A percentile compares a stretch with the other conserved stretches of the same genome.
Conservation (phyloP, 805 yeast genomes). For the Cyberlindnera petersonii region DNA sequence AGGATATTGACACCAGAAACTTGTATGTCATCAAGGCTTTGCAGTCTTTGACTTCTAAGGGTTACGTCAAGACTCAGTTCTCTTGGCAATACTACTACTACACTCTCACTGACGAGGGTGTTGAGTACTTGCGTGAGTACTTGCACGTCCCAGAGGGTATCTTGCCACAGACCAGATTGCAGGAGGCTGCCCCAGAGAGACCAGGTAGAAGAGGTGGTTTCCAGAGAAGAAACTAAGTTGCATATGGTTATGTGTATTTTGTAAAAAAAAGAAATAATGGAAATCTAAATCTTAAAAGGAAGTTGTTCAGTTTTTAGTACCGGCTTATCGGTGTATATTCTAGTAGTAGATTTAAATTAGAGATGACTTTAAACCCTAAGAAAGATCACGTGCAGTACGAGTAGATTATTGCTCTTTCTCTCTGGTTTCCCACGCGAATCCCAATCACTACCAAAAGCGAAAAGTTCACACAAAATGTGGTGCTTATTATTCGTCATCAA, state of each 20-base stretch:
- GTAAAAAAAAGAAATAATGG: conserved; percentile 15
- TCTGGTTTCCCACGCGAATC: no score
- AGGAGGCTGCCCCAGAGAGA: conserved; percentile 83
- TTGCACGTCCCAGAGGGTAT: conserved; percentile 98
- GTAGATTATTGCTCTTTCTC: no score
- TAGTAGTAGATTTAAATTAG: no score
- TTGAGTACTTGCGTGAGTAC: conserved; percentile 96
- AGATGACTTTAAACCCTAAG: no score
- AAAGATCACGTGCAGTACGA: no score
- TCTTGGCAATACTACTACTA: conserved; percentile 99
- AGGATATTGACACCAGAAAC: conserved; percentile 97
- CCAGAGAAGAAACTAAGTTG: conserved; percentile 30
- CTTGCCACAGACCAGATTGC: conserved; percentile 97
- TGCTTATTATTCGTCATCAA: neutral
- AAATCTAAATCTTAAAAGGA: conserved; percentile 45
- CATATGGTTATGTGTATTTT: conserved; percentile 22
- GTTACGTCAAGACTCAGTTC: conserved; percentile 99
- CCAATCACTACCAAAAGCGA: no score
- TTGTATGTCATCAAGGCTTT: conserved; percentile 97
- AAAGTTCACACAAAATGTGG: conserved; percentile 1
- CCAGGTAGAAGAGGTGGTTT: conserved; percentile 56
- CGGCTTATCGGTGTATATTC: no score
- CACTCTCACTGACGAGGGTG: conserved; percentile 99
- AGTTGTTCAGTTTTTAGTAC: conserved; percentile 97
- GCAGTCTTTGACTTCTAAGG: conserved; percentile 98